These are phyloP conservation scores for Globisporangium recalcitrans DNA, from an alignment of 352 stramenopile genomes.

Conservation along the genomic window DNA sequence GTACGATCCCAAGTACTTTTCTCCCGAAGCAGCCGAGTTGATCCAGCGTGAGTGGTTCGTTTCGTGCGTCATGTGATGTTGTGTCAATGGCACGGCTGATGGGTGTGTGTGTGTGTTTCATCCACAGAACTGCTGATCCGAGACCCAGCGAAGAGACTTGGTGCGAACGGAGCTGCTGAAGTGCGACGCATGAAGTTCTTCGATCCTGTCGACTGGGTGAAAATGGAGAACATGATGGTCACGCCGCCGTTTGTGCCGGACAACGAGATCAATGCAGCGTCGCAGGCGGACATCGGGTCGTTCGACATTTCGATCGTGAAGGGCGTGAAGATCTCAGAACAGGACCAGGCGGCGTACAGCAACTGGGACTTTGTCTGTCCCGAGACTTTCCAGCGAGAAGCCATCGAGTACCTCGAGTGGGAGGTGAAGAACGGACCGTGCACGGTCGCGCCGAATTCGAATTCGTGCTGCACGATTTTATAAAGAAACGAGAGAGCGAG, in stretches of 20 bases:
- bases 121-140: constrained; percentile 60
- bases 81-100: background rate
- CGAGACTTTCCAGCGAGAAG: constrained; percentile 76
- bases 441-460: constrained; percentile 49
- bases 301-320: constrained; percentile 74
- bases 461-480: constrained; percentile 64
- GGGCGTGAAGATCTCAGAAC: constrained; percentile 62
- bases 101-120: background rate
- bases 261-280: constrained; percentile 83
- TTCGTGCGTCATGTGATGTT: background rate
- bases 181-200: constrained; percentile 83
- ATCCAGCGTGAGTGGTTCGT: constrained; percentile 46
- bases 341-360: constrained; percentile 65
- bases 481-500: constrained; percentile 15
- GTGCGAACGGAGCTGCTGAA: constrained; percentile 64
- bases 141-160: constrained; percentile 66
- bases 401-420: constrained; percentile 80
- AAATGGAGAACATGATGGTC: constrained; percentile 66
- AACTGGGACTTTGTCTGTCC: constrained; percentile 72
- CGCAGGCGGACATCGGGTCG: constrained; percentile 71
- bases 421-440: constrained; percentile 76
- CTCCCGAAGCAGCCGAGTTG: constrained; percentile 62
- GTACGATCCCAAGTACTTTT: constrained; percentile 82
- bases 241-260: constrained; percentile 71
- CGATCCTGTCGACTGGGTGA: constrained; percentile 60